Evolutionary conservation across 192 early-diverging fungal species (phyloP), one percentile per base, ranked within the genome.

Genomic region (Linnemannia exigua): DNA sequence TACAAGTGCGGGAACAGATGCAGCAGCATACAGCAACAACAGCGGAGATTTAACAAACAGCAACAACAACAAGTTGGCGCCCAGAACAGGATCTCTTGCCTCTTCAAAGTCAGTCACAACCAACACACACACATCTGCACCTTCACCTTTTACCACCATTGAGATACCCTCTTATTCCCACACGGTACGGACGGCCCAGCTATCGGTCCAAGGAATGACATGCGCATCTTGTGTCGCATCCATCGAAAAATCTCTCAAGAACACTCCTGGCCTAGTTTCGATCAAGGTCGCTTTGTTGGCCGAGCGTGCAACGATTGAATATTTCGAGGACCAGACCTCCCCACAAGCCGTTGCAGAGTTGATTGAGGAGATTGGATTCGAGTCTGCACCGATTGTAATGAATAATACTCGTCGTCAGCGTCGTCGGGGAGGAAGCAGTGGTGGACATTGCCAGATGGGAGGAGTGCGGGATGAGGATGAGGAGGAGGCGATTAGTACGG

Each of bases 131-230:
- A 25, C 46, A 63, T 17, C 54, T 38, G 8, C 38, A 44, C 31
- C 75, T 58, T 73, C 63, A n/a, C 73, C 79, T 52, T 72, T 77
- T 19, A 68, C 63, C 4, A 81, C 72, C 37, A 81, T 80, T n/a
- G 36, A 48, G 37, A 67, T n/a, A n/a, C 47, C 76, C 36, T 31
- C 73, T 15, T n/a, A 52, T 19, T 38, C 15, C 17, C 28, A 66
- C 28, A 35, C 47, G 17, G 25, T 47, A 5, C 66, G 74, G 25
- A 73, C 54, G 15, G 83, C 81, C 48, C 88, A 92, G 79, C 81
- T 98, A n/a, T 90, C 95, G 77, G 90, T 99, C n/a, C 90, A 85
- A 35, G 98, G 98, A 7, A 99, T 99, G 98, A 97, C 98, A 33
- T 98, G 97, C 87, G 92, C 97, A 8, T 94, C 94, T 4, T 99